A percentile compares a stretch with the other conserved stretches of the same genome.
Conservation (phyloP, 2,329 filamentous ascomycete species). For the Plectosphaerella sp. region DNA sequence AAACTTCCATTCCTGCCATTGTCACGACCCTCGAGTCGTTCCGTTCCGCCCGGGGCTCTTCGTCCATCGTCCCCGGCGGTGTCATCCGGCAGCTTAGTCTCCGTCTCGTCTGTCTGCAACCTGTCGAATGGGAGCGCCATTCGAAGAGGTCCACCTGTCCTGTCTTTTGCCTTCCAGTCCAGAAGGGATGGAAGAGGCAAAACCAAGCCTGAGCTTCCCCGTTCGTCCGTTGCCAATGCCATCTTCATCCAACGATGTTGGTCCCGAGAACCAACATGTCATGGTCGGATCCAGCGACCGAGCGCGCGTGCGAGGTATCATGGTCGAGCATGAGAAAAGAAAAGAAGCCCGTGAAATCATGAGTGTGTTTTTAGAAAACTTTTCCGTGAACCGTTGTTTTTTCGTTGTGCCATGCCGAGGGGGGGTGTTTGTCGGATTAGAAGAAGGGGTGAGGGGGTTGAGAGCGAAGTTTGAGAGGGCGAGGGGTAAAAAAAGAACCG, state of each 20-base stretch:
- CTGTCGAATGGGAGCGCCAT: constrained; percentile 4
- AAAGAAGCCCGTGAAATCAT: constrained; percentile 2
- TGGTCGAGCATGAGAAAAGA: neutral
- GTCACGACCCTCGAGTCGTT: constrained; percentile 3
- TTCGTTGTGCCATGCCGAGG: constrained; percentile 8
- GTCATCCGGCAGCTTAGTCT: constrained; percentile 1
- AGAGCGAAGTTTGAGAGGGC: neutral
- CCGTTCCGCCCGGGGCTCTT: neutral
- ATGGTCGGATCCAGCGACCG: neutral
- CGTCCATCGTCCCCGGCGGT: constrained; percentile 1
- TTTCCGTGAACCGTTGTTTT: constrained; percentile 1
- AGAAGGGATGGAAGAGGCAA: constrained; percentile 3
- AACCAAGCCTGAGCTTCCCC: neutral
- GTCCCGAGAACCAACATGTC: neutral
- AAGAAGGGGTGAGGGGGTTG: too few species aligned
- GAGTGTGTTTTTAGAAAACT: constrained; percentile 9
- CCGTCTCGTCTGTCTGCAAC: neutral
- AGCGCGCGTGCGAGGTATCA: neutral
- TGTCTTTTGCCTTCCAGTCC: constrained; percentile 1
- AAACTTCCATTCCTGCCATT: constrained; percentile 14
- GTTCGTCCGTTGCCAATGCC: neutral
- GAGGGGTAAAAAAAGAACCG: neutral
- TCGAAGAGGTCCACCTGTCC: constrained; percentile 6
- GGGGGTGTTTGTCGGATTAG: too few species aligned
- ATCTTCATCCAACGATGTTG: neutral